Conservation (phyloP, 768 basidiomycete genomes). For the Trametes gibbosa region DNA sequence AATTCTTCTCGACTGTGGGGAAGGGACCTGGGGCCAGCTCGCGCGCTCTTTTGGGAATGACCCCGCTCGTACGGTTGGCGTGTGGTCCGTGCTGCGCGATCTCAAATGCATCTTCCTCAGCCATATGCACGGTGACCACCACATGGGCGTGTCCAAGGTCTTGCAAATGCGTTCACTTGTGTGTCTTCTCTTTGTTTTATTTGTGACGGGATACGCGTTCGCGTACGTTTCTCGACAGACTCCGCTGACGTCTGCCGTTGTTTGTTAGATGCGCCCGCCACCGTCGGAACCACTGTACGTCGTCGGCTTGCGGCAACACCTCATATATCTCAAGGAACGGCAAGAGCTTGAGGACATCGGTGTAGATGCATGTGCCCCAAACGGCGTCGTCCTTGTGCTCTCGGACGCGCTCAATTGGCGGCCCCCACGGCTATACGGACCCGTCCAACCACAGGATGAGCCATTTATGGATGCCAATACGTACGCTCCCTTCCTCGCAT, state of each 20-base stretch:
- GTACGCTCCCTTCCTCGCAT: background rate
- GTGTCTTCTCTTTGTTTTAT: conserved; percentile 20
- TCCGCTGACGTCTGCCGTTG: background rate
- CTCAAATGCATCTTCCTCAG: conserved; percentile 82
- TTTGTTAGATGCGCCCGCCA: conserved; percentile 57
- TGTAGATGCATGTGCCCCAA: conserved; percentile 37
- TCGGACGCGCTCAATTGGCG: conserved; percentile 52
- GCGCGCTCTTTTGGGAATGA: conserved; percentile 68
- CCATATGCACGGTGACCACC: conserved; percentile 93
- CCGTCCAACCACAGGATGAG: conserved; percentile 5
- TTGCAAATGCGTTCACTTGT: conserved; percentile 71
- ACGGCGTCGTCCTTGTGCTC: conserved; percentile 54
- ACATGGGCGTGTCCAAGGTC: conserved; percentile 75
- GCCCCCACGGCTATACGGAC: conserved; percentile 33
- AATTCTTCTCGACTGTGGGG: conserved; percentile 85
- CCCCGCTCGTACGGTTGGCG: conserved; percentile 33
- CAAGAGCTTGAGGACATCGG: conserved; percentile 72
- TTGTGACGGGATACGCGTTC: background rate
- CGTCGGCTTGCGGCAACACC: conserved; percentile 53
- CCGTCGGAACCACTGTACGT: conserved; percentile 67
- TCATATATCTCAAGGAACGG: conserved; percentile 71
- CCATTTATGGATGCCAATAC: conserved; percentile 19
- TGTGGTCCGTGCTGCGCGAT: conserved; percentile 61
- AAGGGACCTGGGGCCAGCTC: conserved; percentile 92
- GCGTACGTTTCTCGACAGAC: conserved; percentile 1